phyloP scores from a whole-genome alignment of 1,284 basidiomycete genomes.

The Sporisorium reilianum region DNA sequence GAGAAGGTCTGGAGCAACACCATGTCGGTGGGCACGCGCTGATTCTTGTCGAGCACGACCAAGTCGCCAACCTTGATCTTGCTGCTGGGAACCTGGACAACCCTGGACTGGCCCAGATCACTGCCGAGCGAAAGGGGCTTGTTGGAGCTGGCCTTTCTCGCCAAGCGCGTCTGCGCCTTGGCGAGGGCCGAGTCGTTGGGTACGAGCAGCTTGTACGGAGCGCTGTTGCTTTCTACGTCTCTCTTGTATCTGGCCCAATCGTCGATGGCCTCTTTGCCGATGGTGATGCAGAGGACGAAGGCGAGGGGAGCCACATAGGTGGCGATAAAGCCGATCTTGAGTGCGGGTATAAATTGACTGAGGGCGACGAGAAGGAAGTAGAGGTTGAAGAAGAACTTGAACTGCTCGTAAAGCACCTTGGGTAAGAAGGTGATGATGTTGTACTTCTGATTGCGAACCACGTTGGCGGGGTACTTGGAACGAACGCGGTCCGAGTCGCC shows the following conservation, averaged over 20 bases:
- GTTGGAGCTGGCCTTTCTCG: constrained; percentile 30
- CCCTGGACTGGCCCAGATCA: constrained; percentile 36
- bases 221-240: constrained; percentile 93
- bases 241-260: constrained; percentile 93
- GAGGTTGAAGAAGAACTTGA: constrained; percentile 99
- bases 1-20: constrained; percentile 83
- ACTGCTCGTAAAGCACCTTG: constrained; percentile 97
- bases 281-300: constrained; percentile 93
- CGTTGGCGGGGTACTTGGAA: constrained; percentile 76
- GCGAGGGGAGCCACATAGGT: constrained; percentile 97
- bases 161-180: constrained; percentile 30
- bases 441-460: constrained; percentile 98
- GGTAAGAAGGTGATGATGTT: constrained; percentile 93
- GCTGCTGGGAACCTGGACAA: constrained; percentile 77
- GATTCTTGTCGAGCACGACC: constrained; percentile 93
- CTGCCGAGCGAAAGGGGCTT: constrained; percentile 34
- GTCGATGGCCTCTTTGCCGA: constrained; percentile 98
- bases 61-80: constrained; percentile 91
- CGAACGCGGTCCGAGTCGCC: constrained; percentile 40
- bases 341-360: constrained; percentile 92
- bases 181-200: constrained; percentile 55
- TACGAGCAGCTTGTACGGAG: constrained; percentile 85
- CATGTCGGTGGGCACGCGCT: constrained; percentile 94
- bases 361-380: constrained; percentile 98
- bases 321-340: constrained; percentile 97